A percentile compares a stretch with the other conserved stretches of the same genome.
Conservation (phyloP, 257 asterid species). For the Echites panduratus region DNA sequence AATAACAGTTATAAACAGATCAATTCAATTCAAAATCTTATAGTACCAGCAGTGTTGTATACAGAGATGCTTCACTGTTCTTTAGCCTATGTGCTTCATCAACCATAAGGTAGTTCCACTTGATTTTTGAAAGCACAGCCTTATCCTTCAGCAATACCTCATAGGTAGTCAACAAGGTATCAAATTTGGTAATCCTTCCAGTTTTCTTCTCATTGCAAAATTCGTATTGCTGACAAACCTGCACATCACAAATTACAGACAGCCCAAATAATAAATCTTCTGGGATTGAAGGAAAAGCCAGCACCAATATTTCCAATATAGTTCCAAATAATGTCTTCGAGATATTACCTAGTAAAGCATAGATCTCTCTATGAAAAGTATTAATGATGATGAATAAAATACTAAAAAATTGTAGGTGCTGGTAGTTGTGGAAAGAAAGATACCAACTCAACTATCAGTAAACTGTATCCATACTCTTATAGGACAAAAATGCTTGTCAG, state of each 20-base stretch:
- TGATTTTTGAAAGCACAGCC: slow-evolving; percentile 83
- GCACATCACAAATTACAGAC: slow-evolving; percentile 22
- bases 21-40: slow-evolving; percentile 13
- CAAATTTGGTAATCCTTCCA: slow-evolving; percentile 73
- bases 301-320: not conserved
- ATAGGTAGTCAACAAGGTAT: slow-evolving; percentile 87
- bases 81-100: slow-evolving; percentile 99
- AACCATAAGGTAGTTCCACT: slow-evolving; percentile 98
- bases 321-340: not conserved
- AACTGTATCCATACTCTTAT: not conserved
- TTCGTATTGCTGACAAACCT: slow-evolving; percentile 97
- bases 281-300: not conserved
- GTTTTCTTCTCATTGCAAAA: slow-evolving; percentile 67
- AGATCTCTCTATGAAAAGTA: not conserved
- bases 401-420: too few relatives aligned
- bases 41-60: slow-evolving; percentile 66
- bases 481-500: not conserved
- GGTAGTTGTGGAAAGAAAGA: not conserved
- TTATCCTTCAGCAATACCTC: slow-evolving; percentile 93
- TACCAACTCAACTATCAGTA: too few relatives aligned
- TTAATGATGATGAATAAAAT: not conserved
- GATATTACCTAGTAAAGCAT: not conserved
- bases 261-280: not conserved
- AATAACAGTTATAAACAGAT: slow-evolving; percentile 1
- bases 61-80: slow-evolving; percentile 96